Base-by-base conservation (phyloP, 2,329 filamentous ascomycete genomes). In the Diaporthe vexans region DNA sequence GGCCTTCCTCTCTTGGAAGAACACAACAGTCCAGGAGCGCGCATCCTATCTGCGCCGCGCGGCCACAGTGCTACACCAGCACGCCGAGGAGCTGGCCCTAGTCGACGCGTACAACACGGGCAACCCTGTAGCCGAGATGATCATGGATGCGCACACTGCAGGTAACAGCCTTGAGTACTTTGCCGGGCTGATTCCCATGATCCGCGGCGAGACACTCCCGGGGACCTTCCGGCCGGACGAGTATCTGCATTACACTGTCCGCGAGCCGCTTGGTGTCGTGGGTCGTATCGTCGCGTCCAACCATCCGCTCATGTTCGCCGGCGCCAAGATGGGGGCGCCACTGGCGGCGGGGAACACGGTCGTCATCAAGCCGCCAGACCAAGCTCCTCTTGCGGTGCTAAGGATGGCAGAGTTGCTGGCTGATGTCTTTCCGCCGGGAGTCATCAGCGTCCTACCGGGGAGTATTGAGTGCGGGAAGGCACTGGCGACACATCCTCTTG, bases 401-500 rank as follows among this genome's bases (percentile, higher is more conserved):
- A 89, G 91, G 75, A 86, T 94, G 17, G 92, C 87, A 2, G 89
- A 88, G 17, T 83, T 94, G 9, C 86, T 94, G 76, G 90, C 91
- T 76, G 88, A 94, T 78, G 92, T 92, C 0, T 93, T 94, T 79
- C 92, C 92, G n/a, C 88, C 92, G 1, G 92, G 92, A 43, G 92
- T 94, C n/a, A 84, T 94, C 75, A 94, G 94, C 80, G 87, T 94
- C 73, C 77, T 94, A 57, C 93, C 33, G 6, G 59, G 29, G 24
- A 19, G 57, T 3, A 11, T 37, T 2, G 70, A 72, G 35, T 57
- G 40, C 26, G 70, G 51, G 11, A 43, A 6, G 11, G 37, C 24
- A 19, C 29, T 72, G 43, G 37, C 40, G 26, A 56, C 58, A 40
- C 35, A 63, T 56, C 57, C 70, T 9, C 54, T 46, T 21, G 58